phyloP scores from a whole-genome alignment of 106 monocot genomes.

The Allium cepa region DNA sequence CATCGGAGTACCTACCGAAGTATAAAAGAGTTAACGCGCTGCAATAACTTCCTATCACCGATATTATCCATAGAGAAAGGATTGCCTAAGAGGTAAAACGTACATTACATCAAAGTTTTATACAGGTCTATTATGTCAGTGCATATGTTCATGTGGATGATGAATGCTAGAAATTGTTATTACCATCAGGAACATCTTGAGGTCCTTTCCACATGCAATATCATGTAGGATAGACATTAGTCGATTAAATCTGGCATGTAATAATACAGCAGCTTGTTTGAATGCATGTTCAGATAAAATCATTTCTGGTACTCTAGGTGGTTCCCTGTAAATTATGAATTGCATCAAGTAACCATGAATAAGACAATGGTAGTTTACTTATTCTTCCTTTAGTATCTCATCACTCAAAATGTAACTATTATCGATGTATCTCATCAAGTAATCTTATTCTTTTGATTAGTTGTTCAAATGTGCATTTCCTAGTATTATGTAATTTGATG shows the following conservation, averaged over 20 bases:
- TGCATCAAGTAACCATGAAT: not conserved
- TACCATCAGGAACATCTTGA: slow-evolving; percentile 54
- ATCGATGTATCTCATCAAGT: too few species aligned
- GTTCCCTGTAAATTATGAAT: slow-evolving; percentile 18
- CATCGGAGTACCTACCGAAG: slow-evolving; percentile 23
- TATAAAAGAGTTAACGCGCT: slow-evolving; percentile 39
- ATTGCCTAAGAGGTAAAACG: slow-evolving; percentile 16
- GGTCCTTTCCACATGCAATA: slow-evolving; percentile 59
- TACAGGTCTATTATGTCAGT: too few species aligned
- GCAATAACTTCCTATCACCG: slow-evolving; percentile 47
- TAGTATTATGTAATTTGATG: not conserved
- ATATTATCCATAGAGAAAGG: slow-evolving; percentile 43
- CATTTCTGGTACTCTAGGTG: slow-evolving; percentile 53
- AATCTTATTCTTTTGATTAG: not conserved
- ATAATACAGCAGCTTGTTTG: slow-evolving; percentile 16
- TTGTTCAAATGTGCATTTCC: not conserved
- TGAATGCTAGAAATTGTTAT: not conserved
- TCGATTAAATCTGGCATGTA: slow-evolving; percentile 23
- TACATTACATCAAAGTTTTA: not conserved
- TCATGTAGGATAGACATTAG: slow-evolving; percentile 28
- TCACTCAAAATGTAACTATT: too few species aligned
- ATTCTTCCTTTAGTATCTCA: too few species aligned
- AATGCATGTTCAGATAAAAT: slow-evolving; percentile 34
- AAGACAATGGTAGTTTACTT: not conserved
- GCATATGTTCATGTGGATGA: not conserved